phyloP scores from a whole-genome alignment of 441 rosid species.

The Bocquillonia castaneifolia region DNA sequence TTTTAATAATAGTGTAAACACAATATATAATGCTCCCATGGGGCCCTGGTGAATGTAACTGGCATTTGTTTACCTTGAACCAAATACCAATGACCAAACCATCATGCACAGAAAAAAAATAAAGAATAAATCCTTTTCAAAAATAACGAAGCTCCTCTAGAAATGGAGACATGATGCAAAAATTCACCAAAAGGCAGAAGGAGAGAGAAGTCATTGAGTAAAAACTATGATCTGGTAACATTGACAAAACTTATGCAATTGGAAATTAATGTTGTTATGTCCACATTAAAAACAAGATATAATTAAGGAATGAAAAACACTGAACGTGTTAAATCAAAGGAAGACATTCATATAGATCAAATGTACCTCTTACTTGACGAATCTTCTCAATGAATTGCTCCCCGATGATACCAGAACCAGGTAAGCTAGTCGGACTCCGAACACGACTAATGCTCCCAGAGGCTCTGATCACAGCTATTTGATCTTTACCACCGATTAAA shows the following conservation, averaged over 20 bases:
- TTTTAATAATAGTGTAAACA: neutral
- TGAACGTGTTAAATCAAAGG: neutral
- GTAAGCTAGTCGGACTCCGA: slow-evolving; percentile 54
- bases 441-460: slow-evolving; percentile 92
- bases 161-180: neutral
- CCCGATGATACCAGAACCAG: slow-evolving; percentile 65
- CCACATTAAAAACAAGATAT: neutral
- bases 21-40: no score
- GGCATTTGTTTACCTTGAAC: neutral
- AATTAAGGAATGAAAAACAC: neutral
- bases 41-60: neutral
- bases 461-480: slow-evolving; percentile 84
- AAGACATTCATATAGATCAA: slow-evolving; percentile 5
- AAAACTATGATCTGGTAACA: slow-evolving; percentile 1
- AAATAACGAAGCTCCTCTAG: neutral
- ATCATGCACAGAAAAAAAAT: neutral
- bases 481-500: slow-evolving; percentile 70
- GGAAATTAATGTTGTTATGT: neutral
- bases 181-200: neutral
- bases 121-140: neutral
- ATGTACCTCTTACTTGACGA: slow-evolving; percentile 71
- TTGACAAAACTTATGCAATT: neutral
- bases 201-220: neutral
- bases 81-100: neutral
- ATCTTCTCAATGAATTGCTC: slow-evolving; percentile 90